phyloP scores from a whole-genome alignment of 495 filamentous ascomycete species.

The Trypethelium eluteriae region DNA sequence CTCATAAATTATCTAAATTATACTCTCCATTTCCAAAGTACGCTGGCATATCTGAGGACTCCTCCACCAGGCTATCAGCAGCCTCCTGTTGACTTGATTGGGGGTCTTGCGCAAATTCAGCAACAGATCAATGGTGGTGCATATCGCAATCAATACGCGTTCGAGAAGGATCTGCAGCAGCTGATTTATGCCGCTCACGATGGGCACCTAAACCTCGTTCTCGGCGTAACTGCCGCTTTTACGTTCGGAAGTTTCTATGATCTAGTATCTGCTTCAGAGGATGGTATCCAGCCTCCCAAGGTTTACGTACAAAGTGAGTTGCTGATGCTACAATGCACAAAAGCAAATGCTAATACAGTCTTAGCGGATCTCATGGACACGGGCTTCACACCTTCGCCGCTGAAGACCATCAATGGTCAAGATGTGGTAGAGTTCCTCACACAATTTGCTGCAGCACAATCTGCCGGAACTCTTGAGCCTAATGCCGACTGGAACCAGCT shows the following conservation, averaged over 20 bases:
- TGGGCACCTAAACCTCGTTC: slow-evolving; percentile 38
- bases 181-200: slow-evolving; percentile 43
- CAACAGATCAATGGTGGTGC: slow-evolving; percentile 33
- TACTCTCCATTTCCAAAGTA: slow-evolving; percentile 40
- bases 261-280: slow-evolving; percentile 43
- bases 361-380: neutral
- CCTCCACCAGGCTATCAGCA: slow-evolving; percentile 52
- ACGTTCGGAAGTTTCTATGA: slow-evolving; percentile 39
- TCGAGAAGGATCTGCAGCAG: slow-evolving; percentile 43
- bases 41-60: slow-evolving; percentile 46
- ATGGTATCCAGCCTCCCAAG: slow-evolving; percentile 44
- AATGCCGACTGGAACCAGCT: neutral
- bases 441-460: slow-evolving; percentile 36
- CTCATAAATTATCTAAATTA: slow-evolving; percentile 41
- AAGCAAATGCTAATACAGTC: neutral
- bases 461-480: slow-evolving; percentile 39
- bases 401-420: slow-evolving; percentile 42
- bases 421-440: slow-evolving; percentile 38
- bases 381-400: slow-evolving; percentile 22
- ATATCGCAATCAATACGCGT: slow-evolving; percentile 45
- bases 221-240: slow-evolving; percentile 40
- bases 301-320: slow-evolving; percentile 36
- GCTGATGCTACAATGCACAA: neutral
- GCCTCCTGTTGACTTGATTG: slow-evolving; percentile 45
- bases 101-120: slow-evolving; percentile 40